These are phyloP conservation scores for Hydnum rufescens DNA, from an alignment of 768 basidiomycete genomes.

Conservation along the genomic window DNA sequence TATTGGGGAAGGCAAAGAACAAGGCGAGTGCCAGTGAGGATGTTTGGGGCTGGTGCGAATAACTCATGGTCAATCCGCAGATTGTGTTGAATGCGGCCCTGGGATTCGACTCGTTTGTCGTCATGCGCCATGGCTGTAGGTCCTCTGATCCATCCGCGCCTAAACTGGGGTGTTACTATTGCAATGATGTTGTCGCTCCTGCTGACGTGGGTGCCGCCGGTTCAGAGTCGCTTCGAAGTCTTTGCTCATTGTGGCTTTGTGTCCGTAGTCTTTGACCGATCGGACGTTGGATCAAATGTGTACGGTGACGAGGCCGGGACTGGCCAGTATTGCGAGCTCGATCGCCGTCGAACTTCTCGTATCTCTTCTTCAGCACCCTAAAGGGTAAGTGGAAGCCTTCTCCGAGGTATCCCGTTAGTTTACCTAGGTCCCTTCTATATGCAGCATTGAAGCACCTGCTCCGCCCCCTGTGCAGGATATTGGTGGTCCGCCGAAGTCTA, in stretches of 20 bases:
- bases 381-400: conserved; percentile 58
- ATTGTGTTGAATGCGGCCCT: conserved; percentile 87
- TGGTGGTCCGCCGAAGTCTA: too few species aligned
- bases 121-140: conserved; percentile 85
- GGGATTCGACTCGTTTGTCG: conserved; percentile 89
- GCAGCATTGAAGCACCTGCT: conserved; percentile 44
- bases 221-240: too few species aligned
- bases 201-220: conserved; percentile 44
- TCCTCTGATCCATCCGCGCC: conserved; percentile 17
- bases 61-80: conserved; percentile 19
- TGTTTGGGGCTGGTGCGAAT: not conserved
- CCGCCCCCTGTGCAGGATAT: too few species aligned
- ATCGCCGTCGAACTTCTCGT: conserved; percentile 85
- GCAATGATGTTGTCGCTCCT: conserved; percentile 94
- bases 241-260: too few species aligned
- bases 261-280: conserved; percentile 48
- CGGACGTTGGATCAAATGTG: conserved; percentile 98
- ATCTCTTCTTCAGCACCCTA: conserved; percentile 73
- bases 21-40: conserved; percentile 34
- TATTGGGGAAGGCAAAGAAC: conserved; percentile 62
- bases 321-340: conserved; percentile 81
- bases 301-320: conserved; percentile 87
- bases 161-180: conserved; percentile 85
- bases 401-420: not conserved
- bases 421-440: not conserved